Evolutionary conservation across 78 protist genomes (phyloP).

Genomic region (Kipferlia bialata): DNA sequence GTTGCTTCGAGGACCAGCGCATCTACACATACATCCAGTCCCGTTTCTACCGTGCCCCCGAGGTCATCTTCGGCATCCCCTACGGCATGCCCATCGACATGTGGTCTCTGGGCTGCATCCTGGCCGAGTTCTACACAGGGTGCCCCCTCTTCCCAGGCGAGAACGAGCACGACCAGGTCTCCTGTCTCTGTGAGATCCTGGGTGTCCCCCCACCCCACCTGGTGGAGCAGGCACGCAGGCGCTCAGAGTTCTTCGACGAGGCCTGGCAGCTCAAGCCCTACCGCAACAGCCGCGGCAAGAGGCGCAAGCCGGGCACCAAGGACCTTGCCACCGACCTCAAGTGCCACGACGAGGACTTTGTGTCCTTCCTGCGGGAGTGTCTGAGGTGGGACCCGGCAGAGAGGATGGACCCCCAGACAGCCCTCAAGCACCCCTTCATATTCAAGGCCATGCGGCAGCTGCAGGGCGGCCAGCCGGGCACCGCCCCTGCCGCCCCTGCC

Average conservation of each 20-base stretch:
- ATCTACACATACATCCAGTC: slow-evolving; percentile 76
- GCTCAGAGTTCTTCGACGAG: slow-evolving; percentile 33
- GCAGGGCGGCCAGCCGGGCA: too few species aligned
- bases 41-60: slow-evolving; percentile 75
- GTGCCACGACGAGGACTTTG: background rate
- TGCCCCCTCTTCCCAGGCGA: slow-evolving; percentile 82
- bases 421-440: slow-evolving; percentile 56
- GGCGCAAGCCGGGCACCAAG: slow-evolving; percentile 40
- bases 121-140: slow-evolving; percentile 74
- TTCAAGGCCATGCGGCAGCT: slow-evolving; percentile 8
- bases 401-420: slow-evolving; percentile 50
- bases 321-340: slow-evolving; percentile 28
- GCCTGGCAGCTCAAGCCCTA: slow-evolving; percentile 13
- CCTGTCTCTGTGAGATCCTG: slow-evolving; percentile 55
- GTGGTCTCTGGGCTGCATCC: slow-evolving; percentile 92
- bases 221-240: slow-evolving; percentile 26
- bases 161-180: slow-evolving; percentile 63
- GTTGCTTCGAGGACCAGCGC: slow-evolving; percentile 73
- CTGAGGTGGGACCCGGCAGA: slow-evolving; percentile 55
- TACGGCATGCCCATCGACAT: slow-evolving; percentile 83
- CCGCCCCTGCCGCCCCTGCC: too few species aligned
- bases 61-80: slow-evolving; percentile 64
- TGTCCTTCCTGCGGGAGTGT: slow-evolving; percentile 26
- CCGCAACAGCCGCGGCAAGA: slow-evolving; percentile 52
- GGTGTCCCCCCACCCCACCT: slow-evolving; percentile 58